A percentile compares a stretch with the other conserved stretches of the same genome.
These are phyloP conservation scores for Lagenidium sp. DNA, from an alignment of 352 stramenopile genomes.

Conservation along the genomic window DNA sequence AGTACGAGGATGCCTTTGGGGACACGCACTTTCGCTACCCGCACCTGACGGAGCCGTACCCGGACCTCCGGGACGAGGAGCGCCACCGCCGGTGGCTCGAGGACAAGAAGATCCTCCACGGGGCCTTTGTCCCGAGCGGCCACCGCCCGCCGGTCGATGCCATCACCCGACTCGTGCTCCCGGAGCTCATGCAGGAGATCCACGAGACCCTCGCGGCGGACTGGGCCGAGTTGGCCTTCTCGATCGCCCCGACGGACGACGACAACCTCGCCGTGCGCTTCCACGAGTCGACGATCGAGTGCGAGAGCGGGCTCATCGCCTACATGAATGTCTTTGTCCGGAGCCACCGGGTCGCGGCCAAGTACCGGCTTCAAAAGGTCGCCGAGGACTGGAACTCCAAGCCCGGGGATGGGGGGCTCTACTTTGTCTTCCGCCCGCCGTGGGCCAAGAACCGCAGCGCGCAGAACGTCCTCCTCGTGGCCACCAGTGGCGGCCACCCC, in stretches of 20 bases:
- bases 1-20: constrained; percentile 71
- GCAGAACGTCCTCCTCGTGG: constrained; percentile 8
- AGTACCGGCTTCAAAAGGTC: constrained; percentile 70
- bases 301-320: constrained; percentile 48
- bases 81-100: constrained; percentile 50
- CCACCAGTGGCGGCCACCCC: too few relatives aligned
- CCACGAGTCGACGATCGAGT: constrained; percentile 29
- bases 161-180: constrained; percentile 54
- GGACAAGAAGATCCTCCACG: constrained; percentile 66
- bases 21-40: constrained; percentile 43
- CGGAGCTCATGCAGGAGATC: constrained; percentile 66
- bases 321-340: constrained; percentile 82
- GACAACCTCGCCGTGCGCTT: constrained; percentile 61
- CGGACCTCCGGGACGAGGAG: constrained; percentile 40
- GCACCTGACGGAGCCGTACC: constrained; percentile 60
- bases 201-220: constrained; percentile 45
- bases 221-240: constrained; percentile 51
- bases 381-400: constrained; percentile 69
- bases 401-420: constrained; percentile 20
- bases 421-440: constrained; percentile 32
- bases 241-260: constrained; percentile 40
- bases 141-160: constrained; percentile 38
- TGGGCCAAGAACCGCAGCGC: constrained; percentile 22
- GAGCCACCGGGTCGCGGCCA: constrained; percentile 50
- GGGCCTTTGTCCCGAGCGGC: constrained; percentile 54